A percentile compares a stretch with the other conserved stretches of the same genome.
Evolutionary conservation across 2,329 filamentous ascomycete species (phyloP).

Genomic region (Exserohilum rostratum): DNA sequence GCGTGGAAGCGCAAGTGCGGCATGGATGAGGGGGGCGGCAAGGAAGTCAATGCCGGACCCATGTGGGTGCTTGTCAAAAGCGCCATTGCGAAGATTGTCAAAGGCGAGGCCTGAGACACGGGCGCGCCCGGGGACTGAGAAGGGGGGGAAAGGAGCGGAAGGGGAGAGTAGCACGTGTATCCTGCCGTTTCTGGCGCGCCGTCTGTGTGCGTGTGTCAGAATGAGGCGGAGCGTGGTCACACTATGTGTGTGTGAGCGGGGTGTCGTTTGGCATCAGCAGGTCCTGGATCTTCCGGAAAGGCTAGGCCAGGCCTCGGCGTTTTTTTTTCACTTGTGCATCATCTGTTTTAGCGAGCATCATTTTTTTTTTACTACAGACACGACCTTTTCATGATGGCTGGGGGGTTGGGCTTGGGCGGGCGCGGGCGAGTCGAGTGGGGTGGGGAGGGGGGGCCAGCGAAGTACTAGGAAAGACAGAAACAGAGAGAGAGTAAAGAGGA

Average conservation of each 20-base stretch:
- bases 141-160: background rate
- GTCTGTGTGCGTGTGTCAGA: background rate
- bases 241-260: background rate
- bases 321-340: conserved; percentile 1
- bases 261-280: conserved; percentile 5
- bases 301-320: conserved; percentile 10
- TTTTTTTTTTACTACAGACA: background rate
- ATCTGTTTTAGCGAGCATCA: conserved; percentile 7
- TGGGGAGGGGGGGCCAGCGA: no score
- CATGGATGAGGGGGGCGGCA: conserved; percentile 25
- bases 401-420: background rate
- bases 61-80: conserved; percentile 39
- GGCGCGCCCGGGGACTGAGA: no score
- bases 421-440: no score
- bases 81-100: conserved; percentile 30
- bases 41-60: conserved; percentile 31
- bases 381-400: conserved; percentile 8
- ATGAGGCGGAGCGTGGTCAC: background rate
- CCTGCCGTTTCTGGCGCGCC: no score
- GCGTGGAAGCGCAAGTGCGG: conserved; percentile 34
- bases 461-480: no score
- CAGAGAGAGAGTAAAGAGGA: no score
- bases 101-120: conserved; percentile 30
- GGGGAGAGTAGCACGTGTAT: no score
- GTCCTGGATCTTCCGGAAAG: background rate